Evolutionary conservation across 768 basidiomycete genomes (phyloP).

Genomic region (Amanita rimosa): DNA sequence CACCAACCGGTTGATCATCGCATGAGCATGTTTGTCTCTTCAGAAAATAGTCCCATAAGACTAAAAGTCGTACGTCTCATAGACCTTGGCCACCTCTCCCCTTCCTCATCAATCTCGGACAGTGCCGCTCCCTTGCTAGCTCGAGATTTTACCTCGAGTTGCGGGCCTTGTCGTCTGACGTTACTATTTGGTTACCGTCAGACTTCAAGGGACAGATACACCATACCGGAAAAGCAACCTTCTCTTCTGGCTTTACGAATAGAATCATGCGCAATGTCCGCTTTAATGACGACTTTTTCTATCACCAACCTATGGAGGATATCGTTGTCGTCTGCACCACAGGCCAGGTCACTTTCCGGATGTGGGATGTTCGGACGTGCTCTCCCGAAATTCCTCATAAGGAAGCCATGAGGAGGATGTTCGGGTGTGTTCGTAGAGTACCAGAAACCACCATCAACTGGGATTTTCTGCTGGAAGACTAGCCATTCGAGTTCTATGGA

Average conservation of each 20-base stretch:
- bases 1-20: constrained; percentile 64
- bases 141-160: constrained; percentile 56
- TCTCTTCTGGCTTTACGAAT: constrained; percentile 68
- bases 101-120: constrained; percentile 9
- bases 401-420: constrained; percentile 55
- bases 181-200: constrained; percentile 70
- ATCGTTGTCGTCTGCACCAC: constrained; percentile 51
- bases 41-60: constrained; percentile 42
- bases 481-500: constrained; percentile 9
- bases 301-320: constrained; percentile 34
- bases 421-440: constrained; percentile 43
- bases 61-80: constrained; percentile 56
- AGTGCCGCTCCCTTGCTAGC: constrained; percentile 45
- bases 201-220: constrained; percentile 66
- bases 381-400: constrained; percentile 51
- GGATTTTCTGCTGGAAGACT: constrained; percentile 74
- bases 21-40: constrained; percentile 56
- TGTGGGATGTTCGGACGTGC: constrained; percentile 68
- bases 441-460: constrained; percentile 55
- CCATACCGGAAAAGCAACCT: constrained; percentile 36
- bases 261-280: constrained; percentile 45
- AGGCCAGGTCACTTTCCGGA: constrained; percentile 56
- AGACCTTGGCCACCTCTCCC: constrained; percentile 4
- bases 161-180: constrained; percentile 50
- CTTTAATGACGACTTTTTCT: constrained; percentile 28